Evolutionary conservation across 78 protist species (phyloP).

Genomic region (Anaeramoeba flamelloides): DNA sequence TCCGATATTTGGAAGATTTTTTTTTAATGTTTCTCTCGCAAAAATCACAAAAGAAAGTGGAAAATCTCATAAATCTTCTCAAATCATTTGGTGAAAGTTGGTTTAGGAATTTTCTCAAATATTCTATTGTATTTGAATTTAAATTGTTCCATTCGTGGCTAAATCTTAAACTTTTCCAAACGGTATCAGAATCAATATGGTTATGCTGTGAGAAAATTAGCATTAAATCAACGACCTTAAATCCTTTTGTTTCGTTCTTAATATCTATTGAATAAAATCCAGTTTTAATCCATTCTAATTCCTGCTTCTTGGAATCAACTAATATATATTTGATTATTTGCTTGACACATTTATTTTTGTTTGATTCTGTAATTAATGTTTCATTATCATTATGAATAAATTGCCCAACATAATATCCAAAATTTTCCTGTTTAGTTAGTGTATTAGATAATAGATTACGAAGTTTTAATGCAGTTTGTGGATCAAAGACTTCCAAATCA

Average conservation of each 20-base stretch:
- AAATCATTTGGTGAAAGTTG: slow-evolving; percentile 1
- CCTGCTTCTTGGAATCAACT: background rate
- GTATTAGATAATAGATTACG: background rate
- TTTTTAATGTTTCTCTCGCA: too few species aligned
- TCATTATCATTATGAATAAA: background rate
- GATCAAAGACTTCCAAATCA: background rate
- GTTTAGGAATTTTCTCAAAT: background rate
- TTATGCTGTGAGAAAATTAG: background rate
- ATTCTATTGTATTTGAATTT: background rate
- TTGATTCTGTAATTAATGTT: background rate
- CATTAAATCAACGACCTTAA: background rate
- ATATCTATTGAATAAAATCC: background rate
- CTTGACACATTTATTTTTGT: background rate
- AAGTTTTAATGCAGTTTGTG: background rate
- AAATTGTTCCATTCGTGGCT: background rate
- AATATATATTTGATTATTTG: background rate
- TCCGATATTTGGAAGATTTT: too few species aligned
- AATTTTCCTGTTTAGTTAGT: background rate
- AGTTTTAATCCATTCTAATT: background rate
- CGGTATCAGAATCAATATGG: background rate
- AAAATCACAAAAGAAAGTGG: background rate
- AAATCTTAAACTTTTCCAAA: background rate
- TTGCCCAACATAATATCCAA: background rate
- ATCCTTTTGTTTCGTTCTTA: background rate
- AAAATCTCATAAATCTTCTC: background rate